A percentile compares a stretch with the other conserved stretches of the same genome.
These are phyloP conservation scores for Pascua guehoae DNA, from an alignment of 1,284 basidiomycete genomes.

Conservation along the genomic window DNA sequence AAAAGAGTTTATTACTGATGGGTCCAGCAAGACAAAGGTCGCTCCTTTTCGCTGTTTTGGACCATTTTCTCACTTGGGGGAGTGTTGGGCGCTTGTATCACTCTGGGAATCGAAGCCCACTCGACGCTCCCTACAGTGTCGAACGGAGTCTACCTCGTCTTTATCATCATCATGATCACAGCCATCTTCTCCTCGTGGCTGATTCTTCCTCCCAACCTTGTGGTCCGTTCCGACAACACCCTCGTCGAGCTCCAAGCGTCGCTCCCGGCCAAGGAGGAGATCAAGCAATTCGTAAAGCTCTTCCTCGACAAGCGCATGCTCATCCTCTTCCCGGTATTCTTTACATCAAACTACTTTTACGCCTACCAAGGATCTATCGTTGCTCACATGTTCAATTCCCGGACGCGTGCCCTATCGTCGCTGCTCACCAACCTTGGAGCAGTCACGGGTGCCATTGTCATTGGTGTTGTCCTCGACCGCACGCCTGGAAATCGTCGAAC, in stretches of 20 bases:
- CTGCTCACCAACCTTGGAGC: slow-evolving; percentile 36
- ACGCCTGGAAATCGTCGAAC: slow-evolving; percentile 30
- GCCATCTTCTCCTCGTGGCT: slow-evolving; percentile 30
- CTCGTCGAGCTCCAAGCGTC: slow-evolving; percentile 30
- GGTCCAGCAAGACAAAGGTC: slow-evolving; percentile 1
- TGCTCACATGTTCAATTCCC: slow-evolving; percentile 34
- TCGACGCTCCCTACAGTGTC: slow-evolving; percentile 27
- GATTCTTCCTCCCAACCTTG: slow-evolving; percentile 36
- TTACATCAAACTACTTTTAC: slow-evolving; percentile 41
- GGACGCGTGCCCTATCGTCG: slow-evolving; percentile 37
- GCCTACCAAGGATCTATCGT: slow-evolving; percentile 40
- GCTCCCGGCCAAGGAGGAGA: slow-evolving; percentile 25
- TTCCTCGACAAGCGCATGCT: slow-evolving; percentile 42
- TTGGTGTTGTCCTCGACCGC: slow-evolving; percentile 40
- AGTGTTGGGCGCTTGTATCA: slow-evolving; percentile 51
- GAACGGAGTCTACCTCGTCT: slow-evolving; percentile 42
- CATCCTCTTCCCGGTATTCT: slow-evolving; percentile 38
- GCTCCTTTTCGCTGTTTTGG: slow-evolving; percentile 45
- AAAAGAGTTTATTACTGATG: too few relatives aligned
- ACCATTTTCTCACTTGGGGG: slow-evolving; percentile 51
- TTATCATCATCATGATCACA: slow-evolving; percentile 45
- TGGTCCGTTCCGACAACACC: slow-evolving; percentile 38
- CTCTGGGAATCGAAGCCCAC: slow-evolving; percentile 44
- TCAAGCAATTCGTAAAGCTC: slow-evolving; percentile 24
- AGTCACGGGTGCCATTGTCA: slow-evolving; percentile 38